These are phyloP conservation scores for Amoebophrya sp. DNA, from an alignment of 169 alveolate species.

Conservation along the genomic window DNA sequence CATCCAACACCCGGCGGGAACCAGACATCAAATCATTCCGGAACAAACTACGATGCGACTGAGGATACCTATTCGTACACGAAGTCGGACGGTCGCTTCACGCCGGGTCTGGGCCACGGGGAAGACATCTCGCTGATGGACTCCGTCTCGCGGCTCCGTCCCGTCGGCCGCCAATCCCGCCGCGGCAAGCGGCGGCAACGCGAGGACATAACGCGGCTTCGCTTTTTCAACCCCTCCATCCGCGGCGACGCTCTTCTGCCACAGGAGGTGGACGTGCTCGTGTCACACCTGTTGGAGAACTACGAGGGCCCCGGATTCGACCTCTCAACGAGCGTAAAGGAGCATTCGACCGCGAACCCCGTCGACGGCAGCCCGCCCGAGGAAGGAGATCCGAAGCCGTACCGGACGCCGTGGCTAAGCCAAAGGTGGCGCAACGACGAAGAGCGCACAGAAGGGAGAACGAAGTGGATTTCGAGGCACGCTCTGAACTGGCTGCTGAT, in stretches of 20 bases:
- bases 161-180: too few relatives aligned
- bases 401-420: not conserved
- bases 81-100: too few relatives aligned
- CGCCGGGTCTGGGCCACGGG: too few relatives aligned
- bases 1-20: too few relatives aligned
- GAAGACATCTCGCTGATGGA: too few relatives aligned
- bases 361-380: not conserved
- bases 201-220: not conserved
- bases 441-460: not conserved
- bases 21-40: too few relatives aligned
- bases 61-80: too few relatives aligned
- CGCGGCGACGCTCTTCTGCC: not conserved
- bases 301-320: not conserved
- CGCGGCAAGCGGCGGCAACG: not conserved
- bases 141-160: too few relatives aligned
- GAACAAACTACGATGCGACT: too few relatives aligned
- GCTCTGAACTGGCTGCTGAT: not conserved
- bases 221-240: not conserved
- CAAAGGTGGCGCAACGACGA: not conserved
- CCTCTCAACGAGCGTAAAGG: not conserved
- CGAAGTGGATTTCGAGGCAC: not conserved
- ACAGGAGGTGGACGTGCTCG: not conserved
- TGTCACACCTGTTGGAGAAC: not conserved
- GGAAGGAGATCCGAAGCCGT: not conserved
- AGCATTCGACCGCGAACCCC: not conserved